Percentiles rank a stretch among this genome's conserved stretches.
phyloP scores from a whole-genome alignment of 2,329 filamentous ascomycete species.

The Orbilia javanica region DNA sequence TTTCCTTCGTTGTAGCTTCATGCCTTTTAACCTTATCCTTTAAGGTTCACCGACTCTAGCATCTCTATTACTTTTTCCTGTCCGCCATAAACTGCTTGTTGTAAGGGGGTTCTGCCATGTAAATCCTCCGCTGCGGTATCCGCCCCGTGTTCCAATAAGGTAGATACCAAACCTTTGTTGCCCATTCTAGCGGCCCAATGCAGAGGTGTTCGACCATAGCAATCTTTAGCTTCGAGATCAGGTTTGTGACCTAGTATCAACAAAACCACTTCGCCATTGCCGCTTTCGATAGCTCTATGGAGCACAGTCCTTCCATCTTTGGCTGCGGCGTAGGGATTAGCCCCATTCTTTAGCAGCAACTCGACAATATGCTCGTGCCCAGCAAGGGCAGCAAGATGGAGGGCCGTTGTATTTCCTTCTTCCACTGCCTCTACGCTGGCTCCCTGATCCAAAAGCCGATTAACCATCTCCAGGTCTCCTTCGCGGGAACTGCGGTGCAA shows the following conservation, averaged over 20 bases:
- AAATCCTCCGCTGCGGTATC: constrained; percentile 22
- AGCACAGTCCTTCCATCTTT: constrained; percentile 48
- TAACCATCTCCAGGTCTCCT: constrained; percentile 59
- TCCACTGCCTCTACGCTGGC: constrained; percentile 44
- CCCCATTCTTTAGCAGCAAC: constrained; percentile 58
- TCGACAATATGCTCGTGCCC: constrained; percentile 59
- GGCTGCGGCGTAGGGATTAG: constrained; percentile 11
- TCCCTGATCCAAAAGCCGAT: constrained; percentile 41
- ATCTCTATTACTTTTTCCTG: constrained; percentile 58
- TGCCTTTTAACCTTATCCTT: not conserved
- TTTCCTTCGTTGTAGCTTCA: no score
- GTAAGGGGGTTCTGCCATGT: constrained; percentile 25
- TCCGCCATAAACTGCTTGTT: constrained; percentile 59
- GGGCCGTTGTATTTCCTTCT: constrained; percentile 39
- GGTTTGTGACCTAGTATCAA: constrained; percentile 50
- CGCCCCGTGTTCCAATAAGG: constrained; percentile 46
- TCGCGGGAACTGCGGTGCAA: constrained; percentile 60
- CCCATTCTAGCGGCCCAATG: constrained; percentile 31
- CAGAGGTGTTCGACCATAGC: constrained; percentile 29
- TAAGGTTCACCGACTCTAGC: constrained; percentile 32
- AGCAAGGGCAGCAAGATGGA: constrained; percentile 60
- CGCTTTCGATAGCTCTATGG: constrained; percentile 47
- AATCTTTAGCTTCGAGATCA: constrained; percentile 58
- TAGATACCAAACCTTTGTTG: constrained; percentile 45
- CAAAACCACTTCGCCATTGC: constrained; percentile 33